phyloP scores from a whole-genome alignment of 164 flowering plant species.

The Santalum album region DNA sequence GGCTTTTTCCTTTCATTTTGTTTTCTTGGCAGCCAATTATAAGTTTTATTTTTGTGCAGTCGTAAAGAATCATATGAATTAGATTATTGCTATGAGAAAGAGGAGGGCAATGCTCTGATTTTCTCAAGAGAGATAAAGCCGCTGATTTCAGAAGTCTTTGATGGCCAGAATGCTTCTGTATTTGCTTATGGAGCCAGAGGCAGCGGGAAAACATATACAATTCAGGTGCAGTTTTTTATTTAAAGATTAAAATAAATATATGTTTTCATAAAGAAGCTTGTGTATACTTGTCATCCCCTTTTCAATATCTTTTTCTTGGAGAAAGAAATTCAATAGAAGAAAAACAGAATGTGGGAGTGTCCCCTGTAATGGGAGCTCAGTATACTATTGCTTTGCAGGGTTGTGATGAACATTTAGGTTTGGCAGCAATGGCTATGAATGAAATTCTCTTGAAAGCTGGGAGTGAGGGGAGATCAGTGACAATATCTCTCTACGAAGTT shows the following conservation, averaged over 20 bases:
- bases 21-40: not conserved
- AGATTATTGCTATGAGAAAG: conserved; percentile 51
- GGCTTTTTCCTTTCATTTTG: not conserved
- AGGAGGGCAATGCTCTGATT: conserved; percentile 28
- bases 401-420: conserved; percentile 42
- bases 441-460: conserved; percentile 40
- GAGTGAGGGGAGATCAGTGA: conserved; percentile 23
- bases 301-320: not conserved
- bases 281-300: no score
- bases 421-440: conserved; percentile 45
- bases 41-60: conserved; percentile 18
- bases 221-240: conserved; percentile 46
- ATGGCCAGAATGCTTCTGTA: conserved; percentile 39
- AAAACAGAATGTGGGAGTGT: not conserved
- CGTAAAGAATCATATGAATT: conserved; percentile 35
- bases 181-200: conserved; percentile 66
- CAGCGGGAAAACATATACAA: conserved; percentile 55
- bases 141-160: conserved; percentile 31
- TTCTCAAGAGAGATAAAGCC: conserved; percentile 52
- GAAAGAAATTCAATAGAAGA: not conserved
- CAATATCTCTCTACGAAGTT: conserved; percentile 51
- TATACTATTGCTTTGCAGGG: conserved; percentile 31
- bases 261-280: no score
- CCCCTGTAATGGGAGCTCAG: no score
- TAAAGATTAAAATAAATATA: no score